Evolutionary conservation across 192 early-diverging fungal species (phyloP).

Genomic region (Umbelopsis ramanniana): DNA sequence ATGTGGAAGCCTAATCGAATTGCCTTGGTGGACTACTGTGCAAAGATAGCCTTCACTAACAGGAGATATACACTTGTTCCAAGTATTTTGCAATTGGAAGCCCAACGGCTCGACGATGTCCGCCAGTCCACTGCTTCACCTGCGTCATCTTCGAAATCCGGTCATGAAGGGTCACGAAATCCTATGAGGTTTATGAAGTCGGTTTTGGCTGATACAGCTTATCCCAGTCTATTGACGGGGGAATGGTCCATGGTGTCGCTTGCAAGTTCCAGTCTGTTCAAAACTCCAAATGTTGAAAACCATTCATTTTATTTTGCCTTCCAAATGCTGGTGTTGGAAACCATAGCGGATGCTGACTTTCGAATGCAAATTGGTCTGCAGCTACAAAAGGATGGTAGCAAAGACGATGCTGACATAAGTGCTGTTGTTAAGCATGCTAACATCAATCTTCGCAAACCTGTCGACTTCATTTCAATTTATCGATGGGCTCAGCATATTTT

Average conservation of each 20-base stretch:
- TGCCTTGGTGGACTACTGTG: constrained; percentile 27
- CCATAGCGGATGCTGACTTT: constrained; percentile 38
- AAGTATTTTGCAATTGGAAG: constrained; percentile 26
- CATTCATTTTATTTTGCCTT: constrained; percentile 53
- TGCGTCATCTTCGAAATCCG: neutral
- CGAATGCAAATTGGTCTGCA: constrained; percentile 30
- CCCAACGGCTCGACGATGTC: constrained; percentile 20
- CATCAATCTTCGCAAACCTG: constrained; percentile 41
- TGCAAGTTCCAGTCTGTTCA: constrained; percentile 46
- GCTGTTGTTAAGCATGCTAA: constrained; percentile 38
- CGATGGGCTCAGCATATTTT: constrained; percentile 54
- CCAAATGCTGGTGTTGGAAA: constrained; percentile 48
- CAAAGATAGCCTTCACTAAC: constrained; percentile 29
- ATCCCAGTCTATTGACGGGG: constrained; percentile 53
- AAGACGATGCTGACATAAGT: constrained; percentile 34
- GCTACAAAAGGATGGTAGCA: constrained; percentile 3
- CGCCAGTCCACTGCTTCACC: neutral
- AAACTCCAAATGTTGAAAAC: constrained; percentile 50
- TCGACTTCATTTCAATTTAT: constrained; percentile 54
- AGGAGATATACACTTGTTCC: constrained; percentile 15
- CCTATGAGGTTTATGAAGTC: constrained; percentile 42
- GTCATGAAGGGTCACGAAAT: constrained; percentile 18
- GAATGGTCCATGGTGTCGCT: constrained; percentile 51
- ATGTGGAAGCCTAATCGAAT: constrained; percentile 36
- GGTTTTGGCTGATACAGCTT: constrained; percentile 43